Evolutionary conservation across 495 filamentous ascomycete genomes (phyloP).

Genomic region (Penicillium canescens): DNA sequence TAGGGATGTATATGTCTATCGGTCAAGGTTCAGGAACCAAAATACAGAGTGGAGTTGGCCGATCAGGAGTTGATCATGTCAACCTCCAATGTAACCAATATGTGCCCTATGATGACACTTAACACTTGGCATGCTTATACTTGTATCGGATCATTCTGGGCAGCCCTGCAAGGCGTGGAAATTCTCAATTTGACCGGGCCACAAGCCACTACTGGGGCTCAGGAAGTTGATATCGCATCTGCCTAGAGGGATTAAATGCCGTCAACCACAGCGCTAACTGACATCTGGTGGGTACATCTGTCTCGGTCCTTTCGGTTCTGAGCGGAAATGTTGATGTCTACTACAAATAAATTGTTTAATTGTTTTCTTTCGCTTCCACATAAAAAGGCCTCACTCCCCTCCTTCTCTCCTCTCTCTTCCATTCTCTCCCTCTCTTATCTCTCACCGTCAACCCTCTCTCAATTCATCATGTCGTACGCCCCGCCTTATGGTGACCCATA

Average conservation of each 20-base stretch:
- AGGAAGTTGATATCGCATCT: conserved; percentile 17
- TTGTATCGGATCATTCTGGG: neutral
- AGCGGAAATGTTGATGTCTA: conserved; percentile 6
- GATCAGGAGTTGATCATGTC: neutral
- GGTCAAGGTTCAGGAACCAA: too few species aligned
- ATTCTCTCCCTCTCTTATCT: conserved; percentile 5
- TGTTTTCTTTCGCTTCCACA: conserved; percentile 6
- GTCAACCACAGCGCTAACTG: conserved; percentile 9
- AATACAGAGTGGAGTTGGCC: neutral
- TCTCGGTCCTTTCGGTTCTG: conserved; percentile 9
- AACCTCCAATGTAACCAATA: neutral
- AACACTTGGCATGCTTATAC: neutral
- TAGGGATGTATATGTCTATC: neutral
- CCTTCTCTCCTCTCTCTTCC: neutral
- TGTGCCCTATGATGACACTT: neutral
- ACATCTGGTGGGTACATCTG: neutral
- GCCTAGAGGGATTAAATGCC: conserved; percentile 14
- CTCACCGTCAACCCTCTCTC: conserved; percentile 11
- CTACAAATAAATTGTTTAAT: conserved; percentile 3
- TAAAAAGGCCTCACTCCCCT: neutral
- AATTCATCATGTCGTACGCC: conserved; percentile 23
- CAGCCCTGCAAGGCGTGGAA: conserved; percentile 5
- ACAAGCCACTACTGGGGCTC: neutral
- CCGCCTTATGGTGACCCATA: conserved; percentile 24
- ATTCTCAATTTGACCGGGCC: conserved; percentile 4